Conservation (phyloP, 2,329 filamentous ascomycete species). For the Pleochaeta shiraiana region DNA sequence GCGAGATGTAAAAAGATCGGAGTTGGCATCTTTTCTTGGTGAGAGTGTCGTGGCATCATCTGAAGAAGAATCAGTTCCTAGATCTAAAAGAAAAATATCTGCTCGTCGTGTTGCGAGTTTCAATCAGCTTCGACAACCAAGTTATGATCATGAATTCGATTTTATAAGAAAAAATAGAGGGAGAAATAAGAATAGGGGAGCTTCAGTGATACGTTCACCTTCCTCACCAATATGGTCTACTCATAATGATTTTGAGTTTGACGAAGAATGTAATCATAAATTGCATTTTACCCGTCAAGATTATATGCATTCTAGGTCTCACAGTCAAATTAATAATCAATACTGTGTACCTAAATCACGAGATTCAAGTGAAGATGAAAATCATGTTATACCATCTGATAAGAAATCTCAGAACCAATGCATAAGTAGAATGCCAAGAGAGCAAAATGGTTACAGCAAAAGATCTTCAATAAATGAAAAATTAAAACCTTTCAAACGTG, state of each 20-base stretch:
- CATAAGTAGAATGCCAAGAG: no score
- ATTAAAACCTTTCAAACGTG: no score
- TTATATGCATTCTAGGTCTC: neutral
- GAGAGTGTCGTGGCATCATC: no score
- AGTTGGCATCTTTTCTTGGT: no score
- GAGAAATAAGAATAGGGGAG: conserved; percentile 37
- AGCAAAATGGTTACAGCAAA: no score
- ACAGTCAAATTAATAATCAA: neutral
- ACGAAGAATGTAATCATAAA: conserved; percentile 50
- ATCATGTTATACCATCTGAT: no score
- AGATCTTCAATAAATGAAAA: no score
- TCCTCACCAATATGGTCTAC: conserved; percentile 36
- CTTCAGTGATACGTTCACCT: conserved; percentile 44
- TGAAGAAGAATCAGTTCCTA: no score
- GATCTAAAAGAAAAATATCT: conserved; percentile 2
- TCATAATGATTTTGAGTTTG: conserved; percentile 23
- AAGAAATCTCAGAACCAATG: no score
- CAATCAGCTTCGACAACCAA: conserved; percentile 21
- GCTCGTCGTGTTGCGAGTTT: conserved; percentile 20
- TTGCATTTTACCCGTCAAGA: conserved; percentile 18
- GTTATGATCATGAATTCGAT: conserved; percentile 17
- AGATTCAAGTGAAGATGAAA: no score
- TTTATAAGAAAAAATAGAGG: conserved; percentile 30
- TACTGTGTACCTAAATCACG: neutral
- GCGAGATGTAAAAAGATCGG: no score